phyloP scores from a whole-genome alignment of 2,329 filamentous ascomycete species.

The Amylocarpus encephaloides region DNA sequence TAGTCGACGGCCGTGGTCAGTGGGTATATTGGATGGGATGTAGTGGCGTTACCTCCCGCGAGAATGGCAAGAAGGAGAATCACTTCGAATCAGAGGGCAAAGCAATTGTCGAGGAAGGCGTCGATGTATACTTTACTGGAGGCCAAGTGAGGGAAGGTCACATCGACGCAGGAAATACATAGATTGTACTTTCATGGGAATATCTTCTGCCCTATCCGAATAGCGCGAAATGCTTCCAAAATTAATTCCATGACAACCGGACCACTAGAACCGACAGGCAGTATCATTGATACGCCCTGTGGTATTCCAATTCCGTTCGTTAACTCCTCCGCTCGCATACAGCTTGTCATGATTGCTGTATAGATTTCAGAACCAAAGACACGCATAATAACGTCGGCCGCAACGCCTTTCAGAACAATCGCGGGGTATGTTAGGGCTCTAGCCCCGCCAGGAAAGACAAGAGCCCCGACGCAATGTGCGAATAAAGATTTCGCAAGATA shows the following conservation, averaged over 20 bases:
- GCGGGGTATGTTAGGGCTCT: conserved; percentile 4
- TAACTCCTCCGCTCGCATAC: conserved; percentile 5
- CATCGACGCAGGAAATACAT: conserved; percentile 1
- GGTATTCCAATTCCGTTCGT: not conserved
- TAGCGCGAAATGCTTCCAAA: not conserved
- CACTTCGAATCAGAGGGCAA: not conserved
- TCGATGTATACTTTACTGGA: conserved; percentile 6
- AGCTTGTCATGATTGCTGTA: not conserved
- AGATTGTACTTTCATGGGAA: not conserved
- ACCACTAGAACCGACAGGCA: conserved; percentile 2
- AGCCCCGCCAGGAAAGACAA: conserved; percentile 5
- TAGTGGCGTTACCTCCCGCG: conserved; percentile 2
- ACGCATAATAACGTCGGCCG: not conserved
- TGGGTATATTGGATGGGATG: conserved; percentile 11
- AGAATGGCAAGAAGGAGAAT: conserved; percentile 6
- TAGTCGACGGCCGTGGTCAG: conserved; percentile 5
- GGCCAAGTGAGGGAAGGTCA: conserved; percentile 9
- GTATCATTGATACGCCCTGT: conserved; percentile 9
- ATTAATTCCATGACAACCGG: conserved; percentile 5
- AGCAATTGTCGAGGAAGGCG: conserved; percentile 2
- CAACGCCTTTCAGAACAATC: conserved; percentile 9
- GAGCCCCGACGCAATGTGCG: not conserved
- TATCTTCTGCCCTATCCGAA: conserved; percentile 6
- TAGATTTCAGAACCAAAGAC: conserved; percentile 10
- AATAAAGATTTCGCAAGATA: conserved; percentile 11